Percentiles rank a stretch among this genome's conserved stretches.
Evolutionary conservation across 202 grass and related monocot species (phyloP).

Genomic region (Tripidium arundinaceum): DNA sequence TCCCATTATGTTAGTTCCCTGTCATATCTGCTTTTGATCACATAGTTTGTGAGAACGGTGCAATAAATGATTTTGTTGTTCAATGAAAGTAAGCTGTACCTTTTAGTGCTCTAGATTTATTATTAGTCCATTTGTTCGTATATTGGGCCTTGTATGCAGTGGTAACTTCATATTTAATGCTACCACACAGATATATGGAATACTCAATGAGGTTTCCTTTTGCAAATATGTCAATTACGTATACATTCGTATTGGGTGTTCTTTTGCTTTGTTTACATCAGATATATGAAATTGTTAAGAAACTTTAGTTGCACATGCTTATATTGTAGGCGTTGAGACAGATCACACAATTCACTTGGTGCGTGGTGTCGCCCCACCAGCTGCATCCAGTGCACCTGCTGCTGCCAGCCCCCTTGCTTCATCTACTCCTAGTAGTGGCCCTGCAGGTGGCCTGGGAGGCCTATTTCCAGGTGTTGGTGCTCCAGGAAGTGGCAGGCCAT

Average conservation of each 20-base stretch:
- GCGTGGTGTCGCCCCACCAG: slow-evolving; percentile 53
- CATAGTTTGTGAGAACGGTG: neutral
- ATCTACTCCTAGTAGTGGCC: slow-evolving; percentile 42
- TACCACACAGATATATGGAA: neutral
- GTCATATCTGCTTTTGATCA: neutral
- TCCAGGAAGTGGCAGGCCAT: slow-evolving; percentile 39
- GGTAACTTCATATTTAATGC: neutral
- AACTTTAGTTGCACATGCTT: slow-evolving; percentile 19
- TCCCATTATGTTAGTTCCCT: neutral
- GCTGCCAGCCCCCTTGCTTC: slow-evolving; percentile 46
- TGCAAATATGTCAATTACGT: neutral
- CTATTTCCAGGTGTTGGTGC: slow-evolving; percentile 60
- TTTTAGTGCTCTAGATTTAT: slow-evolving; percentile 4
- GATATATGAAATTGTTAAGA: neutral
- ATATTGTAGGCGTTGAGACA: slow-evolving; percentile 70
- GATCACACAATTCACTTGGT: slow-evolving; percentile 96
- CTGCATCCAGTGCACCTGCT: slow-evolving; percentile 39
- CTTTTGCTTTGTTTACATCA: neutral
- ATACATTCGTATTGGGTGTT: neutral
- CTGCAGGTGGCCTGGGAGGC: slow-evolving; percentile 47
- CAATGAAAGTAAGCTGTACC: neutral
- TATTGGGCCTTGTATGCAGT: neutral
- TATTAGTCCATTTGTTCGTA: neutral
- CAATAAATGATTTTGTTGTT: neutral
- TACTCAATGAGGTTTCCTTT: neutral